Evolutionary conservation across 805 yeast genomes (phyloP), one percentile per base, ranked within the genome.

Genomic region (Candida boleticola): DNA sequence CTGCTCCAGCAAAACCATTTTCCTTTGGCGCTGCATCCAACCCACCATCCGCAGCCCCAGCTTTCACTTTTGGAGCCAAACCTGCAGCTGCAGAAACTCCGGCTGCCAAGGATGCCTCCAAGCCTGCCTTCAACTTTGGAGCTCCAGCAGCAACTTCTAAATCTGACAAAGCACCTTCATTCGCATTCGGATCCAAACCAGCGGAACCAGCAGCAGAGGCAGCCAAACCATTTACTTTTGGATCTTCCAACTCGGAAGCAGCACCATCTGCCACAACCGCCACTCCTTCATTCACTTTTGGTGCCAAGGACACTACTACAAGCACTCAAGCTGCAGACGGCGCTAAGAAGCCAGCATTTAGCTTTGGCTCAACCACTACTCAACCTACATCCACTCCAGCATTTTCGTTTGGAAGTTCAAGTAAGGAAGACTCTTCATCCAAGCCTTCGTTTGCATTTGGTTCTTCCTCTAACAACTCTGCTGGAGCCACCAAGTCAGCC

Each of bases 171-270:
- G 27, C 27, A 7, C 27, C 27, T 11, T 7, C 27, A 23, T 23
- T 23, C 27, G 11, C 7, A 7, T 23, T 23, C 11, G 27, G 27
- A 23, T 41, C 37, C 19, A 42, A 35, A 22, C 39, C 49, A 6
- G 37, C 43, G n/a, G 22, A 16, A 5, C n/a, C 35, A 6, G 13
- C 49, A 6, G 34, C 43, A 16, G 35, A 19, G 9, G 35, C 35
- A 4, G n/a, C 35, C 7, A 29, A 29, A 29, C 31, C 31, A 29
- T 4, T 79, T 79, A 57, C 66, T 71, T 22, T 72, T 79, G 23
- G 46, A 54, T 16, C 56, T 54, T 30, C 49, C 50, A 29, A 40
- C 2, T n/a, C n/a, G n/a, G n/a, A n/a, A n/a, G n/a, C n/a, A n/a
- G n/a, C n/a, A n/a, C n/a, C n/a, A n/a, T n/a, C n/a, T n/a, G 40